phyloP scores from a whole-genome alignment of 2,329 filamentous ascomycete genomes.

The Ceratocystis ficicola region DNA sequence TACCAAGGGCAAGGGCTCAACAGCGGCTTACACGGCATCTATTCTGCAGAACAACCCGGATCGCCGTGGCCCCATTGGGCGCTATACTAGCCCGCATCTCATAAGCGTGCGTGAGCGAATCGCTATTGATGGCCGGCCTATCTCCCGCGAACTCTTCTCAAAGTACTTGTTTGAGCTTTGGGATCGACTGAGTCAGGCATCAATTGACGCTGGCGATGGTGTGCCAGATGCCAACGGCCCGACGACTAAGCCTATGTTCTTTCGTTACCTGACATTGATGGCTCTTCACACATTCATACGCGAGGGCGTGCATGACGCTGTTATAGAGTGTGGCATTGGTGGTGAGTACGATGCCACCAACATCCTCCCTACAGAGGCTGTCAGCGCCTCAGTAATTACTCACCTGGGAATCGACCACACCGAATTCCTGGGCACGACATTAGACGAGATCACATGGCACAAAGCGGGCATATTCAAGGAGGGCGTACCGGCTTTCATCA shows the following conservation, averaged over 20 bases:
- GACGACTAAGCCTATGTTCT: slow-evolving; percentile 72
- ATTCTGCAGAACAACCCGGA: slow-evolving; percentile 45
- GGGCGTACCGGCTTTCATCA: slow-evolving; percentile 35
- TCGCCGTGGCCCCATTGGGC: slow-evolving; percentile 43
- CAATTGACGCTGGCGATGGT: slow-evolving; percentile 28
- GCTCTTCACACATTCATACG: slow-evolving; percentile 71
- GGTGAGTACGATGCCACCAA: slow-evolving; percentile 92
- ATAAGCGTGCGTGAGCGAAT: slow-evolving; percentile 76
- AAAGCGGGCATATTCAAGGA: slow-evolving; percentile 78
- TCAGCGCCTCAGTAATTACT: slow-evolving; percentile 61
- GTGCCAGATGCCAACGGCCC: slow-evolving; percentile 39
- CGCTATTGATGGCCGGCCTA: slow-evolving; percentile 59
- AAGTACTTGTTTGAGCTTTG: slow-evolving; percentile 75
- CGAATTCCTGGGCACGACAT: slow-evolving; percentile 63
- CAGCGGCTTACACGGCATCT: slow-evolving; percentile 69
- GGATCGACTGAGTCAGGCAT: slow-evolving; percentile 44
- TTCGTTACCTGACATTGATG: slow-evolving; percentile 80
- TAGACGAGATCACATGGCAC: slow-evolving; percentile 78
- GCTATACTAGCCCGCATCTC: slow-evolving; percentile 79
- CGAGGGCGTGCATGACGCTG: slow-evolving; percentile 63
- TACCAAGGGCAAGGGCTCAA: slow-evolving; percentile 89
- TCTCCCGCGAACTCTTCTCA: slow-evolving; percentile 57
- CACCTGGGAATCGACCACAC: slow-evolving; percentile 79
- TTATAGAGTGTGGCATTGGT: slow-evolving; percentile 89
- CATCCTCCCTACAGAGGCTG: slow-evolving; percentile 50